A percentile compares a stretch with the other conserved stretches of the same genome.
Conservation (phyloP, 192 early-diverging fungal species). For the Gaertneriomyces sp. region DNA sequence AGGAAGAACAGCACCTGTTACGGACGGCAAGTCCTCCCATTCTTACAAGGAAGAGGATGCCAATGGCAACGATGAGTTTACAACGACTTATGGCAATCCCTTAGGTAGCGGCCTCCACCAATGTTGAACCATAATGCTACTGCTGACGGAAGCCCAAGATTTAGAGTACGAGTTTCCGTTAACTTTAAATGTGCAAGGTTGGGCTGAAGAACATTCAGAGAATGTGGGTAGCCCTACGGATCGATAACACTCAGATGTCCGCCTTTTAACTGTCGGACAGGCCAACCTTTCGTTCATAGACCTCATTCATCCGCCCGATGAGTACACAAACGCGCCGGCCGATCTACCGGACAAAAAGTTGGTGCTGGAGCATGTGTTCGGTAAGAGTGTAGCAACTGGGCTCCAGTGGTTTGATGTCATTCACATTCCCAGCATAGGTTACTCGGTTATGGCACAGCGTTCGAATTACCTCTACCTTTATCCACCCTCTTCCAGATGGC, state of each 20-base stretch:
- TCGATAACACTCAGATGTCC: background rate
- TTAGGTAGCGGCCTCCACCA: no score
- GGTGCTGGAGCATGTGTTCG: constrained; percentile 23
- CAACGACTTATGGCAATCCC: no score
- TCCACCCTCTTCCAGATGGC: constrained; percentile 8
- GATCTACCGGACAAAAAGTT: constrained; percentile 11
- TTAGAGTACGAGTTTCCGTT: constrained; percentile 26
- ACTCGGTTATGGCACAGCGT: constrained; percentile 14
- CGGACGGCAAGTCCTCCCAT: no score
- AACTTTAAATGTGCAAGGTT: constrained; percentile 7
- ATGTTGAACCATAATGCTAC: no score
- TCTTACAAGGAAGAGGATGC: no score
- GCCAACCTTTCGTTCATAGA: constrained; percentile 19
- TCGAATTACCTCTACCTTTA: constrained; percentile 19
- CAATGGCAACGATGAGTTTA: no score
- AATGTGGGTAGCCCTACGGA: background rate
- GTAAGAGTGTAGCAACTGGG: background rate
- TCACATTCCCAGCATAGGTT: constrained; percentile 3
- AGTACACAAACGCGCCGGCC: background rate
- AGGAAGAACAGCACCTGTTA: no score
- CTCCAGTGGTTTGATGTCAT: background rate
- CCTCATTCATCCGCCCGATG: constrained; percentile 12
- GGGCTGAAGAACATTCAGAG: constrained; percentile 27
- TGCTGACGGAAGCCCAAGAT: background rate
- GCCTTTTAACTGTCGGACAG: background rate